These are phyloP conservation scores for Heliophila coronopifolia DNA, from an alignment of 441 rosid genomes.

Conservation along the genomic window DNA sequence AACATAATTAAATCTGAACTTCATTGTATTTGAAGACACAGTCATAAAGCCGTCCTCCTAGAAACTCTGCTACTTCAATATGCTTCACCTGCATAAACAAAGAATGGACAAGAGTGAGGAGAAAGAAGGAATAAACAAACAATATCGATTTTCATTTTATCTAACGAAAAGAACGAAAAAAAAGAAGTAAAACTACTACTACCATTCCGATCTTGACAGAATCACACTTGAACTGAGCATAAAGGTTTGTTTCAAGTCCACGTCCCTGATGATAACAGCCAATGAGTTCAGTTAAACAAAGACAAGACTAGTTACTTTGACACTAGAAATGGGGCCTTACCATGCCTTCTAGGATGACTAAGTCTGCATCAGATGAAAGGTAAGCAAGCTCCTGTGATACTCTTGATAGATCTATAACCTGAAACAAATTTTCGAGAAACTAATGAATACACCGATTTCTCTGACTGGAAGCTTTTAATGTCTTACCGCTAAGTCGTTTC, in stretches of 20 bases:
- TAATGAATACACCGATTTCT: constrained; percentile 1
- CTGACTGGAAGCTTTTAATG: background rate
- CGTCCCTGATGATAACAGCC: constrained; percentile 62
- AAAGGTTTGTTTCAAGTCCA: constrained; percentile 91
- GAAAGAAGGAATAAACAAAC: too few relatives aligned
- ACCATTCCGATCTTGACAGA: constrained; percentile 98
- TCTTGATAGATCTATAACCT: constrained; percentile 90
- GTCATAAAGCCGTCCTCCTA: too few relatives aligned
- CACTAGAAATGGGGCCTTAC: constrained; percentile 28
- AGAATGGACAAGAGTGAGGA: too few relatives aligned
- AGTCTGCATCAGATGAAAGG: constrained; percentile 75
- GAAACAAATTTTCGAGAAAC: constrained; percentile 17
- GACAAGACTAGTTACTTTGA: constrained; percentile 5
- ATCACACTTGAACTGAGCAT: constrained; percentile 93
- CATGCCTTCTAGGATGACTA: constrained; percentile 95
- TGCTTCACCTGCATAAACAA: too few relatives aligned
- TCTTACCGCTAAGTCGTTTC: constrained; percentile 91
- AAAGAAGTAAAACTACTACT: background rate
- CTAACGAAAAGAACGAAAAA: too few relatives aligned
- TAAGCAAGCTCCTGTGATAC: constrained; percentile 78
- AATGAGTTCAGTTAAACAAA: constrained; percentile 19
- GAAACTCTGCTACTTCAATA: too few relatives aligned
- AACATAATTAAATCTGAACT: too few relatives aligned
- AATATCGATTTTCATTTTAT: too few relatives aligned
- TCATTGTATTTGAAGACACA: too few relatives aligned